Base-by-base conservation (phyloP, 345 rosid genomes). In the Acer yangbiense region DNA sequence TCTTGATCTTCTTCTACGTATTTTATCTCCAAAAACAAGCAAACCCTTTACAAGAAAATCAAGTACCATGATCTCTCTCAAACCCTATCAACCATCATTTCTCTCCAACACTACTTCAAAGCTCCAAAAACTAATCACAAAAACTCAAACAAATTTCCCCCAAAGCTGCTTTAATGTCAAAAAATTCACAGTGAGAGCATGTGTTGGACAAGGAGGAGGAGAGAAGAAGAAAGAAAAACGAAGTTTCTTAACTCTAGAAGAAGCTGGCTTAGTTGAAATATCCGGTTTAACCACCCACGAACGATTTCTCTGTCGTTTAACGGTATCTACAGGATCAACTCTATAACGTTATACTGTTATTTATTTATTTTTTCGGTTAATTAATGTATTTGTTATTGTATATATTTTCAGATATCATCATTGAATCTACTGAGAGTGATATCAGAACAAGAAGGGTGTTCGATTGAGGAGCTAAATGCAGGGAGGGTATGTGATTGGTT, bases 401-500 rank as follows among this genome's bases (percentile, higher is more conserved):
- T 62, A 23, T 18, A 9, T 23, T 0, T 75, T 54, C 87, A 95
- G 98, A 88, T 95, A 88, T 95, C 98, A 3, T 93, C 97, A 8
- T 73, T 95, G 85, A 95, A 93, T 77, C 83, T 95, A 50, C 76
- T 95, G n/a, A 88, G 87, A 69, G 96, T 92, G 79, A 81, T 92
- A 75, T 79, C 96, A 4, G 97, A 93, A 85, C 90, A 93, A 72
- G 98, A 95, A 83, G 94, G 88, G 20, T 93, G 95, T 69, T 50
- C 91, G 20, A 93, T 93, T 44, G 94, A 93, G 85, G 95, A 93
- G 86, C 80, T 93, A 63, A 95, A 95, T 57, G 99, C 93, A 10
- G 98, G 95, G 32, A 92, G 82, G 69, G 39, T 91, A 48, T 91
- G 99, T 6, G 99, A 95, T 70, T 95, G 99, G 98, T 93, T 95